Percentiles rank a stretch among this genome's conserved stretches.
Evolutionary conservation across 208 protist genomes (phyloP).

Genomic region (Trypanosoma grayi): DNA sequence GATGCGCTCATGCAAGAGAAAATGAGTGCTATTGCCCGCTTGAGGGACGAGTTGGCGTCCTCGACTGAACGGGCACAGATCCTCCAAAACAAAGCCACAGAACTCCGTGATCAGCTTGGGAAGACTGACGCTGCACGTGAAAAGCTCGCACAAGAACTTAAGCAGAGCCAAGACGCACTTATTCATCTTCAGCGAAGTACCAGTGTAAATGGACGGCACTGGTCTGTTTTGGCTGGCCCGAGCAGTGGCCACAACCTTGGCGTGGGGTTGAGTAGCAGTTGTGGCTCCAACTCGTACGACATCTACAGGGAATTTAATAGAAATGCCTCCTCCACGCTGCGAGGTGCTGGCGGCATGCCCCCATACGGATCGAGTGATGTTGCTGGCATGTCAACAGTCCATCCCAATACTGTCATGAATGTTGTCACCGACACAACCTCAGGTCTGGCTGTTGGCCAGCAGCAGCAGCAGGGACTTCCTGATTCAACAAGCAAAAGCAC

Average conservation of each 20-base stretch:
- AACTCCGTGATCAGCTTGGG: conserved; percentile 67
- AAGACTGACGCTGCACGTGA: conserved; percentile 62
- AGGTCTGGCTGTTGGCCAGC: not conserved
- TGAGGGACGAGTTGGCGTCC: conserved; percentile 46
- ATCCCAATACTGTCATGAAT: not conserved
- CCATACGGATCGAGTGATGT: not conserved
- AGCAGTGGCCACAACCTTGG: conserved; percentile 2
- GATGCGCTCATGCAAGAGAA: conserved; percentile 58
- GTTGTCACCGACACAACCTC: not conserved
- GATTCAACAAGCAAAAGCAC: not conserved
- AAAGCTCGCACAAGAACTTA: conserved; percentile 64
- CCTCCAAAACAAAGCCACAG: conserved; percentile 48
- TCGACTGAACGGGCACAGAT: conserved; percentile 33
- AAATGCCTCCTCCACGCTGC: conserved; percentile 19
- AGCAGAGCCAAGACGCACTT: conserved; percentile 72
- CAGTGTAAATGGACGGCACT: conserved; percentile 65
- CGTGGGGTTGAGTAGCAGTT: conserved; percentile 14
- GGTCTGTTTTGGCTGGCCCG: conserved; percentile 33
- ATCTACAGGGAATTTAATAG: conserved; percentile 29
- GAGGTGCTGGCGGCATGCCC: not conserved
- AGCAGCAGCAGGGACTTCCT: not conserved
- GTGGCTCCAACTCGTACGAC: conserved; percentile 15
- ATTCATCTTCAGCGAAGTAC: conserved; percentile 80
- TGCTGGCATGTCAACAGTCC: not conserved
- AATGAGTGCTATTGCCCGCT: conserved; percentile 28